Evolutionary conservation across 768 basidiomycete genomes (phyloP).

Genomic region (Royoungia palumana): DNA sequence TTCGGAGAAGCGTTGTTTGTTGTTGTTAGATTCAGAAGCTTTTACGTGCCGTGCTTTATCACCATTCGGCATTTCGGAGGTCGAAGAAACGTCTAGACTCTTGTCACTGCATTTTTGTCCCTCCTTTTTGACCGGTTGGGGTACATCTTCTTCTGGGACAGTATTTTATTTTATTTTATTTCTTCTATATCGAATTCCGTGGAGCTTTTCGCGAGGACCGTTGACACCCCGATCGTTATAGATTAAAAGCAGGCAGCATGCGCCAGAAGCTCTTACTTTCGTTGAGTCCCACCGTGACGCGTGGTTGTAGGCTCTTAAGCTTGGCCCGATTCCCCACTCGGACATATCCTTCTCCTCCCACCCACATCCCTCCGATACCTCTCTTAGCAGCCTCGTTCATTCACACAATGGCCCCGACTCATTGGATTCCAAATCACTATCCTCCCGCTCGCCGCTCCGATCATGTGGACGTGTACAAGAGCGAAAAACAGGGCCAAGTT

Average conservation of each 20-base stretch:
- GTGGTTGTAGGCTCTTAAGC: conserved; percentile 22
- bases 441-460: conserved; percentile 64
- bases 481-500: conserved; percentile 58
- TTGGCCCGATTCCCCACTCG: conserved; percentile 11
- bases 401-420: conserved; percentile 37
- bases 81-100: conserved; percentile 13
- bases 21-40: conserved; percentile 26
- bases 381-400: conserved; percentile 10
- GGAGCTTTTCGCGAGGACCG: conserved; percentile 20
- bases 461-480: conserved; percentile 67
- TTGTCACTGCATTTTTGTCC: background rate
- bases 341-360: conserved; percentile 5
- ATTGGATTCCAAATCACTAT: conserved; percentile 58
- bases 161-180: conserved; percentile 3
- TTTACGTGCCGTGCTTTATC: conserved; percentile 10
- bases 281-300: conserved; percentile 17
- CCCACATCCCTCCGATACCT: background rate
- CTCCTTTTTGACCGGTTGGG: conserved; percentile 1
- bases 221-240: conserved; percentile 31
- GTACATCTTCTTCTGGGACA: conserved; percentile 3
- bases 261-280: conserved; percentile 9
- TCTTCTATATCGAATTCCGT: conserved; percentile 17
- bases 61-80: conserved; percentile 1
- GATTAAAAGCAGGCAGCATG: conserved; percentile 18
- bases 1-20: conserved; percentile 22